Evolutionary conservation across 805 yeast genomes (phyloP).

Genomic region (Yarrowia bubula): DNA sequence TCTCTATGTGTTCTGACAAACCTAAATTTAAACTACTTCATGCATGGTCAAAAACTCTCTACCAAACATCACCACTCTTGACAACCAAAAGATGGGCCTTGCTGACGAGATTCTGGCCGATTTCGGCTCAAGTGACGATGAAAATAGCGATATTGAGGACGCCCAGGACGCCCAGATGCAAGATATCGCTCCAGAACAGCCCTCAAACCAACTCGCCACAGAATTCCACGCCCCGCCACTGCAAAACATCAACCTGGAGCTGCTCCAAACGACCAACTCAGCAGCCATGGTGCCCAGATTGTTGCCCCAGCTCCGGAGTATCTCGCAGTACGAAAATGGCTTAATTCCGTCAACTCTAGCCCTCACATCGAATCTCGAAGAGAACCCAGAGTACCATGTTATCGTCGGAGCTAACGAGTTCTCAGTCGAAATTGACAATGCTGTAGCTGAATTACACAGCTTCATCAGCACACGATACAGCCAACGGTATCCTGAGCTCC

Average conservation of each 20-base stretch:
- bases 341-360: conserved; percentile 5
- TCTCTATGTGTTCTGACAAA: no score
- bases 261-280: not conserved
- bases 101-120: conserved; percentile 45
- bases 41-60: not conserved
- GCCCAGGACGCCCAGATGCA: conserved; percentile 11
- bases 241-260: not conserved
- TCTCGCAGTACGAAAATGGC: conserved; percentile 12
- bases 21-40: no score
- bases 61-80: not conserved
- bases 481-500: conserved; percentile 69
- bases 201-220: not conserved
- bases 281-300: not conserved
- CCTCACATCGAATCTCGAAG: conserved; percentile 18
- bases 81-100: conserved; percentile 36
- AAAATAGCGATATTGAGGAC: conserved; percentile 27
- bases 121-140: conserved; percentile 37
- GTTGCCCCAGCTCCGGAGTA: not conserved
- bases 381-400: conserved; percentile 45
- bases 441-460: conserved; percentile 50
- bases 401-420: conserved; percentile 54
- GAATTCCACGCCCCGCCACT: not conserved
- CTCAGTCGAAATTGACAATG: conserved; percentile 54
- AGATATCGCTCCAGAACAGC: not conserved
- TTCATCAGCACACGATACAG: conserved; percentile 54